A percentile compares a stretch with the other conserved stretches of the same genome.
Evolutionary conservation across 129 eudicot species (phyloP).

Genomic region (Calendula officinalis): DNA sequence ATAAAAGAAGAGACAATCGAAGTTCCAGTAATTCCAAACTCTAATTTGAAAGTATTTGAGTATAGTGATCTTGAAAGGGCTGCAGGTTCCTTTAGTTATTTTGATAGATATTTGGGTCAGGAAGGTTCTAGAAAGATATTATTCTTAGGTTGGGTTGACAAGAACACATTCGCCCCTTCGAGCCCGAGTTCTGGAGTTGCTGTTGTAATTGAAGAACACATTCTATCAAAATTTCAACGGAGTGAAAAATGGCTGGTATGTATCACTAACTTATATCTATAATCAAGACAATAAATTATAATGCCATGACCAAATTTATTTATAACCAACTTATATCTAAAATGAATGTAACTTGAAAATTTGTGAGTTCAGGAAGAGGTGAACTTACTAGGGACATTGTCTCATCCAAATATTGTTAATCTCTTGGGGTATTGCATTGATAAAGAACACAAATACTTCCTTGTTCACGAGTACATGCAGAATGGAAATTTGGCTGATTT

Average conservation of each 20-base stretch:
- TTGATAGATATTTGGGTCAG: not conserved
- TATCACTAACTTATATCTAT: not conserved
- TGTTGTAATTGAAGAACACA: not conserved
- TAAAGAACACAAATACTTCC: not conserved
- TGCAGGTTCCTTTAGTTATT: not conserved
- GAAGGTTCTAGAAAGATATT: not conserved
- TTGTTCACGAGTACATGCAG: slow-evolving; percentile 6
- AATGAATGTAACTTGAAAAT: not conserved
- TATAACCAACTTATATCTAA: not conserved
- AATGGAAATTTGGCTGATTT: not conserved
- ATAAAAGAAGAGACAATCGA: not conserved
- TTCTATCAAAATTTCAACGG: not conserved
- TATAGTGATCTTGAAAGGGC: not conserved
- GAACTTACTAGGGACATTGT: not conserved
- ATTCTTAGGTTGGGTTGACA: not conserved
- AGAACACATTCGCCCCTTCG: not conserved
- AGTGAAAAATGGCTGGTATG: not conserved
- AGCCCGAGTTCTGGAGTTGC: not conserved
- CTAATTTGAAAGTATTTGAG: not conserved
- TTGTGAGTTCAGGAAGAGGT: not conserved
- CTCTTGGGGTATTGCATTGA: slow-evolving; percentile 1
- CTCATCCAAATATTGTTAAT: slow-evolving; percentile 8
- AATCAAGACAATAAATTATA: not conserved
- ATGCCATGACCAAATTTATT: not conserved
- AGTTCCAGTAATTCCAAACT: not conserved